Evolutionary conservation across 495 filamentous ascomycete genomes (phyloP).

Genomic region (Tricharina praecox): DNA sequence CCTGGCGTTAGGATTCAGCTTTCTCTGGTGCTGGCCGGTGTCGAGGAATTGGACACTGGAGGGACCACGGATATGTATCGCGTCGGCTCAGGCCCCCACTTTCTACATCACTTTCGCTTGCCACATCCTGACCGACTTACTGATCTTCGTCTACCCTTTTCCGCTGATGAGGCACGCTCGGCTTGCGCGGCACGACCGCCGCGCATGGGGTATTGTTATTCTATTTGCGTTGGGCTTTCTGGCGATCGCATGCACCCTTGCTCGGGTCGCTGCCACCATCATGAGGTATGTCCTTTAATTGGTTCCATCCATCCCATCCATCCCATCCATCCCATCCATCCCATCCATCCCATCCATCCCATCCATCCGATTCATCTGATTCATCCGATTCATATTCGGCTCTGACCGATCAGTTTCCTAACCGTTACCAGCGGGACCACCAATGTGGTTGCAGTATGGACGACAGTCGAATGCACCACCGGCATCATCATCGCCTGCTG

Average conservation of each 20-base stretch:
- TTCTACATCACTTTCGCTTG: neutral
- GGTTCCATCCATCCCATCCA: no score
- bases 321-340: no score
- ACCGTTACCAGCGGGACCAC: neutral
- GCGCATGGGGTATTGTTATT: neutral
- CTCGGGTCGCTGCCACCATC: neutral
- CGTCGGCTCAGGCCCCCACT: neutral
- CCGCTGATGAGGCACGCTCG: neutral
- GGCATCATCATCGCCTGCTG: slow-evolving; percentile 3
- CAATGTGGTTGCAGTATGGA: neutral
- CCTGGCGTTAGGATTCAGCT: neutral
- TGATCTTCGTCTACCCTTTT: slow-evolving; percentile 1
- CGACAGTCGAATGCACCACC: neutral
- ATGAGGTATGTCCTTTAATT: neutral
- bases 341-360: no score
- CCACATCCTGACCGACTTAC: neutral
- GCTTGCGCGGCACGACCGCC: neutral
- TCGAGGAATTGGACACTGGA: slow-evolving; percentile 1
- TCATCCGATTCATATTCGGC: neutral
- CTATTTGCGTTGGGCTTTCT: slow-evolving; percentile 1
- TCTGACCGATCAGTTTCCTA: no score
- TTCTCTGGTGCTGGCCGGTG: neutral
- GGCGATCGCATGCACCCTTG: neutral
- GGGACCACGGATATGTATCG: neutral
- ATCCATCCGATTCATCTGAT: no score